Evolutionary conservation across 2,329 filamentous ascomycete species (phyloP), one percentile per base, ranked within the genome.

Genomic region (Stagonosporopsis cucurbitacearum): DNA sequence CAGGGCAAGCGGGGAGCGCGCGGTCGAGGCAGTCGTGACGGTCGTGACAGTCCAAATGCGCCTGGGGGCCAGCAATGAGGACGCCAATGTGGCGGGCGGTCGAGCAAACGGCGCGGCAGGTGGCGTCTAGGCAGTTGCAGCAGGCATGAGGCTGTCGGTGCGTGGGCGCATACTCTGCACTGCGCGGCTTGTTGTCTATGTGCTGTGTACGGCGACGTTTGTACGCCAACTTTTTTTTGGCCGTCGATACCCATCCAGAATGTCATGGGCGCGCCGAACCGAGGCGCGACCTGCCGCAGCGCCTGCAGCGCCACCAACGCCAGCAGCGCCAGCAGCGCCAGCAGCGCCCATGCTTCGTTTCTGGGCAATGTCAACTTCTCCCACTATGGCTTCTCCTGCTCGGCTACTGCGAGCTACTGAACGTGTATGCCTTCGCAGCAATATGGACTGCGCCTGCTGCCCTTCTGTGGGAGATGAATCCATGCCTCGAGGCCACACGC

Each of bases 81-180:
- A 55, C 67, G 72, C 72, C 72, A 74, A 73, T 67, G 51, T 69
- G 70, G 51, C 63, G 54, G 50, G 26, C 32, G 20, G 41, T 43
- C 50, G 51, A 62, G 36, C 28, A 53, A 59, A 43, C 48, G 56
- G 53, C 51, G 46, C 48, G 37, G 17, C 46, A 44, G 40, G 23
- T 37, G 25, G 17, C 17, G 13, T 46, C 40, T 59, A 45, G 33
- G 52, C 44, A 58, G 32, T 54, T 43, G 51, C 47, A 22, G 19
- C 44, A 41, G 32, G 50, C 50, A 47, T 35, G 33, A 5, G 35
- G 43, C 33, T 19, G 12, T 20, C 9, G 5, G 26, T 15, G 22
- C 25, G 25, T 9, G 25, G 25, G 40, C 23, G 19, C 12, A 35
- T 39, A n/a, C n/a, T n/a, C n/a, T n/a, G n/a, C n/a, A n/a, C n/a